phyloP scores from a whole-genome alignment of 2,329 filamentous ascomycete species.

The Penicillium sp. region DNA sequence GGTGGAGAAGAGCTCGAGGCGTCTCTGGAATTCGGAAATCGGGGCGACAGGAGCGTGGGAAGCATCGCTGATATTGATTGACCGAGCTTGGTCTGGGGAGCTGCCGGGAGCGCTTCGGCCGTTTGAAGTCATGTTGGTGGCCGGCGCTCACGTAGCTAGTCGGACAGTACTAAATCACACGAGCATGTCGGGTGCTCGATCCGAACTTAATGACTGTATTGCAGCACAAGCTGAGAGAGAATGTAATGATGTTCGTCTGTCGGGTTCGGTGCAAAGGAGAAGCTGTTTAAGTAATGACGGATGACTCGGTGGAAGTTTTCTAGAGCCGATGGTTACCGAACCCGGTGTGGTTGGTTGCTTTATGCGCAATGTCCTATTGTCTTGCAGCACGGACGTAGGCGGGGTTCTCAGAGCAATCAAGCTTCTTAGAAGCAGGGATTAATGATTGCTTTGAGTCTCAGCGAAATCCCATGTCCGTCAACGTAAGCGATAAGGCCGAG shows the following conservation, averaged over 20 bases:
- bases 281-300: not conserved
- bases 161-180: slow-evolving; percentile 41
- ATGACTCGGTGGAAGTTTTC: slow-evolving; percentile 12
- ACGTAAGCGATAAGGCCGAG: slow-evolving; percentile 10
- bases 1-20: slow-evolving; percentile 45
- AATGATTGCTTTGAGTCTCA: slow-evolving; percentile 23
- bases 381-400: slow-evolving; percentile 32
- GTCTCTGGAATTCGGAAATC: slow-evolving; percentile 33
- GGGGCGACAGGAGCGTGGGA: slow-evolving; percentile 29
- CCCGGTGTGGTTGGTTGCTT: slow-evolving; percentile 16
- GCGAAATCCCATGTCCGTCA: slow-evolving; percentile 24
- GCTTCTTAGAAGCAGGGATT: slow-evolving; percentile 29
- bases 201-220: slow-evolving; percentile 36
- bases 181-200: slow-evolving; percentile 43
- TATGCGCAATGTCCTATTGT: slow-evolving; percentile 29
- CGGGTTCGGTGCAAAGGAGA: not conserved
- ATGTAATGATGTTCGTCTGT: not conserved
- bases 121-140: slow-evolving; percentile 48
- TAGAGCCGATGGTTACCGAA: slow-evolving; percentile 30
- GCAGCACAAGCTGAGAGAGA: slow-evolving; percentile 13
- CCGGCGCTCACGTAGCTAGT: slow-evolving; percentile 39
- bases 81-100: slow-evolving; percentile 30
- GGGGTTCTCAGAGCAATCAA: slow-evolving; percentile 25
- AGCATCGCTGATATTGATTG: slow-evolving; percentile 22
- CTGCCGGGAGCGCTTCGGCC: slow-evolving; percentile 38